Evolutionary conservation across 1,284 basidiomycete genomes (phyloP).

Genomic region (Trichosporon ovoides): DNA sequence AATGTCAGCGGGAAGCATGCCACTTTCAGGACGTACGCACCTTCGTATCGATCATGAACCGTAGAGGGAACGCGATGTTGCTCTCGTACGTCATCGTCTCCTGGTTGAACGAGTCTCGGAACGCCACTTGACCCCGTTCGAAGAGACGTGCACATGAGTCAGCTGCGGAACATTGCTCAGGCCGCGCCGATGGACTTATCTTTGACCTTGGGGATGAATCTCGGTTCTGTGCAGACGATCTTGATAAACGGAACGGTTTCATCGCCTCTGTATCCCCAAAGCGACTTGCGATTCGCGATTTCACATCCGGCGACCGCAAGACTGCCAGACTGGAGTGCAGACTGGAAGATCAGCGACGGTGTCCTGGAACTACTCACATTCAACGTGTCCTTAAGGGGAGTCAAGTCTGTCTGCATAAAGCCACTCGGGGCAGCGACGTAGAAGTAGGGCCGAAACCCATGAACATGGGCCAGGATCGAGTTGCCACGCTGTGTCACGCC

Average conservation of each 20-base stretch:
- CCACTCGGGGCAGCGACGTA: constrained; percentile 80
- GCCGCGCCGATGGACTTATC: constrained; percentile 59
- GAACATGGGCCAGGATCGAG: constrained; percentile 76
- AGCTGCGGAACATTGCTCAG: constrained; percentile 6
- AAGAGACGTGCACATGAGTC: constrained; percentile 63
- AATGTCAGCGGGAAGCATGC: not conserved
- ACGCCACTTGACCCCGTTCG: constrained; percentile 73
- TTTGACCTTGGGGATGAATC: constrained; percentile 75
- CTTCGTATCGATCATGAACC: constrained; percentile 95
- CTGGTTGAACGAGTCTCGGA: constrained; percentile 62
- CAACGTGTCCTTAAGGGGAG: constrained; percentile 62
- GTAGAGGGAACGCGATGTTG: constrained; percentile 78
- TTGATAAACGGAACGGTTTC: constrained; percentile 74
- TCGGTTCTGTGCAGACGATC: constrained; percentile 67
- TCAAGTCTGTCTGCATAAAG: constrained; percentile 63
- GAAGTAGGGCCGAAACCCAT: constrained; percentile 82
- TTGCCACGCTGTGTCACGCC: constrained; percentile 83
- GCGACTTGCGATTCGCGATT: constrained; percentile 62
- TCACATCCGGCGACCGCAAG: constrained; percentile 58
- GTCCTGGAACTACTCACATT: constrained; percentile 58
- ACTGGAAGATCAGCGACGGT: constrained; percentile 11
- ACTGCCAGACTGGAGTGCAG: constrained; percentile 30
- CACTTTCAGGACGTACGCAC: constrained; percentile 48
- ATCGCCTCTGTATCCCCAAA: constrained; percentile 85
- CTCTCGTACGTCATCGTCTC: constrained; percentile 75